Evolutionary conservation across 805 yeast genomes (phyloP), one percentile per base, ranked within the genome.

Genomic region (Pichia sporocuriosa): DNA sequence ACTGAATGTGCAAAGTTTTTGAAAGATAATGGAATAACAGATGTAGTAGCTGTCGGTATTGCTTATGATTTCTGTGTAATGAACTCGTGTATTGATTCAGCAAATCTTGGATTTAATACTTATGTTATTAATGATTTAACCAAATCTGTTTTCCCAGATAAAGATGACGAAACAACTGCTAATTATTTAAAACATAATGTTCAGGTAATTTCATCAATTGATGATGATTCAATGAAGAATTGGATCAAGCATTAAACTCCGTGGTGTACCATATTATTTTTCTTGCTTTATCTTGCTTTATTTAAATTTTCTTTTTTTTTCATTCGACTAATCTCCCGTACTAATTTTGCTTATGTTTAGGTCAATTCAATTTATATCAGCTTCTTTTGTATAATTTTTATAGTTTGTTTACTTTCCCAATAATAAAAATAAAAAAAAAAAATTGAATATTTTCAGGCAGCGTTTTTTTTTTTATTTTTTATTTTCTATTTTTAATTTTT

Each of bases 11-110:
- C 70, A 39, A 58, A 56, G 1, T 62, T 70, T 32, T 67, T 89
- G 47, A 58, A 55, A 21, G 53, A 65, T 1, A 57, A 71, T 30
- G 62, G 59, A 0, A 75, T 86, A 32, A 69, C 73, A 3, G 73
- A 78, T 32, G 87, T 88, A 1, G 77, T 69, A 34, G 71, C 84
- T 19, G 90, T 81, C 2, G 97, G 97, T 0, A 53, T 89, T 17
- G 96, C 97, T 0, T 77, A 79, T 48, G 97, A 89, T 57, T 87
- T 67, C 59, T 89, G 97, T 59, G 97, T 90, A 4, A 63, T 78
- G 51, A 71, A 79, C 55, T 81, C 94, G 0, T 87, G 95, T 0
- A 58, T 77, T 20, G 94, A 89, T 43, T 70, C 88, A 17, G 73
- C 71, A 0, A 60, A 57, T 10, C 44, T 65, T 4, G 95, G 95